phyloP scores from a whole-genome alignment of 805 yeast genomes.

The Wickerhamiella lipophila region DNA sequence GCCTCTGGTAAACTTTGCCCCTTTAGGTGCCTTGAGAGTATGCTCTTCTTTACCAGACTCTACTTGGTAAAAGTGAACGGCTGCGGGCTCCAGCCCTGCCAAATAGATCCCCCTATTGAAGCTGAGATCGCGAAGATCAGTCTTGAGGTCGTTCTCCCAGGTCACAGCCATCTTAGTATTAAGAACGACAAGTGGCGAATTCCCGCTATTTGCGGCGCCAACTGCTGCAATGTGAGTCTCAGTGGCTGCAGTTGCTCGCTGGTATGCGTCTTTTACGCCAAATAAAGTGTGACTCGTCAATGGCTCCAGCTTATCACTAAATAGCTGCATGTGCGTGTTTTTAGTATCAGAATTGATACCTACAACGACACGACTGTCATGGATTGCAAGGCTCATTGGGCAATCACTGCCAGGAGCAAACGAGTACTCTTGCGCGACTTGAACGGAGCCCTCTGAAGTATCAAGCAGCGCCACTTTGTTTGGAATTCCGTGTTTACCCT shows the following conservation, averaged over 20 bases:
- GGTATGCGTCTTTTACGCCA: not conserved
- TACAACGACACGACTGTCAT: not conserved
- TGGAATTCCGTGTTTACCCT: conserved; percentile 77
- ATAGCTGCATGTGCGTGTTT: not conserved
- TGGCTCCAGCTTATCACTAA: not conserved
- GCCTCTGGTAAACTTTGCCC: conserved; percentile 15
- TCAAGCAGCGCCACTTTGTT: conserved; percentile 44
- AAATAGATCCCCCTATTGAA: conserved; percentile 2
- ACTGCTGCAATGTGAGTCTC: not conserved
- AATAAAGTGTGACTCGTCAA: not conserved
- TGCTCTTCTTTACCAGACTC: conserved; percentile 10
- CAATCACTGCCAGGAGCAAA: conserved; percentile 8
- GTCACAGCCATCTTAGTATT: not conserved
- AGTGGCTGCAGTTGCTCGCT: not conserved
- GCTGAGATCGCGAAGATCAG: conserved; percentile 8
- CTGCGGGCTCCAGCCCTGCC: conserved; percentile 7
- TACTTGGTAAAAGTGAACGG: conserved; percentile 5
- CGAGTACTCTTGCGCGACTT: conserved; percentile 1
- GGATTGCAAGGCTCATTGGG: conserved; percentile 7
- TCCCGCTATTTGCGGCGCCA: not conserved
- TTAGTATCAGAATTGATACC: not conserved
- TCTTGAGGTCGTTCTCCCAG: not conserved
- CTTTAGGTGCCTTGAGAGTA: not conserved
- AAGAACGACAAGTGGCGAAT: not conserved
- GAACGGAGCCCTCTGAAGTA: not conserved